Evolutionary conservation across 768 basidiomycete species (phyloP), one percentile per base, ranked within the genome.

Genomic region (Rhizopogon sp.): DNA sequence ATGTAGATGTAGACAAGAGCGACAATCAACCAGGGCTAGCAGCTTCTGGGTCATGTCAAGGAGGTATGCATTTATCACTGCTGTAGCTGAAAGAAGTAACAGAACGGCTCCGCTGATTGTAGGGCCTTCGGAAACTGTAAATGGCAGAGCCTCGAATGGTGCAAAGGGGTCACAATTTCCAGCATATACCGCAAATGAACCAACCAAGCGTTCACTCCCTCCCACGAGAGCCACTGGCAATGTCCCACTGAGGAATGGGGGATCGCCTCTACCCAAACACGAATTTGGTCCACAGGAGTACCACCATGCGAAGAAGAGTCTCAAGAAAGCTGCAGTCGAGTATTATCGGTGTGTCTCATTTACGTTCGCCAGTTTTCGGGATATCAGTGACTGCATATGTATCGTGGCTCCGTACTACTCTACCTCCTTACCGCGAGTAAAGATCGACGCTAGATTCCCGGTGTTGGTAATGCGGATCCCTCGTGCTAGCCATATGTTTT

Each of bases 241-340:
- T 16, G 8, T 51, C 14, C 49, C 16, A 8, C 3, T 16, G 5
- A 17, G 17, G 16, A 54, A 54, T 29, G 20, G 9, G 9, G 17
- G 0, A n/a, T 13, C 8, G 40, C 40, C 42, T 47, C 7, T 29
- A 39, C 49, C 40, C 33, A 51, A 35, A 17, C 40, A 54, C 28
- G 51, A 61, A 9, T 76, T 71, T 33, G 81, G 87, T 62, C 92
- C 90, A 0, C 89, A 88, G 43, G 82, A 87, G 53, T 99, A 97
- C 70, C 74, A 83, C 40, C 74, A 82, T 40, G 94, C 95, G n/a
- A 92, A 89, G 72, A 85, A 84, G 67, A 84, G 83, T 64, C 76
- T 99, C 43, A 90, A 90, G 68, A 85, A 83, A 57, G 97, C 96
- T 1, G 78, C 90, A 0, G 61, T 85, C 49, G 93, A 96, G 64